Base-by-base conservation (phyloP, 2,329 filamentous ascomycete genomes). In the Chaetomium sp. region DNA sequence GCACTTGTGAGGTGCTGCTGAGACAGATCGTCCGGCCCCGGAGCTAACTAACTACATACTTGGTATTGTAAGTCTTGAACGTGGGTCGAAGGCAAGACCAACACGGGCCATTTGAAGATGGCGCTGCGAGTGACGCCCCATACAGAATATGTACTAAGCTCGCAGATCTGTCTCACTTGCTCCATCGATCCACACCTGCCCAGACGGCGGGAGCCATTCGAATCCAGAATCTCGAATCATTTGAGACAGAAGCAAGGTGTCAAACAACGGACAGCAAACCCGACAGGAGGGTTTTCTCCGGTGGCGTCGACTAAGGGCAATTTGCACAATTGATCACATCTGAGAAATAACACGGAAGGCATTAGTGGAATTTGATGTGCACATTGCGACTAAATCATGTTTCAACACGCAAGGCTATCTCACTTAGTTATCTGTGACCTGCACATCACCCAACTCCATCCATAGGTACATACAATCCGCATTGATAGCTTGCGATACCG, bases 161-260 rank as follows among this genome's bases (percentile, higher is more conserved):
- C 50, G 59, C 9, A 42, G 16, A 45, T 54, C 59, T 54, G 59
- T 61, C 59, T 61, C 59, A 55, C 21, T 35, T 54, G 21, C 19
- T 38, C 33, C 21, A 25, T 23, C 31, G 49, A 60, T 60, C 58
- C 31, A 29, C 58, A 29, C 21, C 31, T 60, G 58, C 19, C 23
- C n/a, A 49, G 25, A 50, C 35, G 10, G 27, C 23, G 19, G n/a
- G 2, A 13, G 53, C 29, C 50, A 53, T 29, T 29, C 45, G n/a
- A 21, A 21, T 47, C 13, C 21, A 6, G 42, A 8, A 8, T 16
- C 3, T 21, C 42, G 21, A 47, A 4, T 10, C n/a, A n/a, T 23
- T 23, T 47, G 45, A 21, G 7, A 47, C 38, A 21, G n/a, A 21
- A 23, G 45, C n/a, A 45, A 42, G 3, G 13, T n/a, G 38, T 42